Base-by-base conservation (phyloP, 108 stramenopile genomes). In the Cyclotella cryptica region DNA sequence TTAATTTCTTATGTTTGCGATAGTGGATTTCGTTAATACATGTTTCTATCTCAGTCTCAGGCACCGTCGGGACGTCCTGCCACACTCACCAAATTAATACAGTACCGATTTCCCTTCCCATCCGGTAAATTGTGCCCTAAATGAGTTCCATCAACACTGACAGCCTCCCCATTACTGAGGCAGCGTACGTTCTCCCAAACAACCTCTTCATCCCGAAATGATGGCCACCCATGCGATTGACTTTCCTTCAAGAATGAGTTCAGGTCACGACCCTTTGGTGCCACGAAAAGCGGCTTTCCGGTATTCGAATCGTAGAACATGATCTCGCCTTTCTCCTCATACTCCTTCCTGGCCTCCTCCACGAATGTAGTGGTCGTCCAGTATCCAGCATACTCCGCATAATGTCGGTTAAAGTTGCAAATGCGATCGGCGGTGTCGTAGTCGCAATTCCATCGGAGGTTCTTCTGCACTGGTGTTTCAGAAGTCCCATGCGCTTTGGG, bases 31-130 rank as follows among this genome's bases (percentile, higher is more conserved):
- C 47, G 15, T 3, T 9, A n/a, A n/a, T 9, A 17, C 47, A n/a
- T n/a, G 2, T 1, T 49, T 49, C n/a, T 49, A 3, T 3, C n/a
- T 49, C 47, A 49, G 15, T 49, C 9, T 3, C 3, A 1, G 19
- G 4, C 55, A 3, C 35, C 19, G 29, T 40, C 52, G 0, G 87
- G 87, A 10, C 55, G 43, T 10, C 97, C 97, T 4, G 97, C 97
- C 46, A 96, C 89, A 77, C 87, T 88, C 10, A 96, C 96, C 42
- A 98, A 83, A 60, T 98, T 96, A 75, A 98, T 96, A 65, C 97
- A 98, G 55, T 97, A 97, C 45, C 96, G 73, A 68, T 92, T 95
- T 21, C 97, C 97, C 45, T 72, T 88, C 42, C 57, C 42, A 57
- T 89, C 88, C 7, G 88, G 88, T 21, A 89, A 28, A 69, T 92